phyloP scores from a whole-genome alignment of 176 grass and related monocot species.

The Aechmea fasciata region DNA sequence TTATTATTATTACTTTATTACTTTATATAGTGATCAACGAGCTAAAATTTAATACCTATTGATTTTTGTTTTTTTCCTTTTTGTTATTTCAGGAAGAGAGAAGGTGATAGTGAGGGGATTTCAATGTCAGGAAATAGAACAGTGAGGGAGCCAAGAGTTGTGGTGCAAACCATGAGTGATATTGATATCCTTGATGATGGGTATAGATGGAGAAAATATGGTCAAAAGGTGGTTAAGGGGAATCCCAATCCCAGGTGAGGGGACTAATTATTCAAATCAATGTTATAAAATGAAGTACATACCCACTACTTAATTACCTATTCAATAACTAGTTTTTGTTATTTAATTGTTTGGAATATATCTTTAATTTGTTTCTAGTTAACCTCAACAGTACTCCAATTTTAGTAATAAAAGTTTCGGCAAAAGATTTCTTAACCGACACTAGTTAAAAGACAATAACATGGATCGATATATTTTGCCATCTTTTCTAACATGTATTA shows the following conservation, averaged over 20 bases:
- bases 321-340: too few species aligned
- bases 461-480: too few species aligned
- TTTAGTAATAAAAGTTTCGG: too few species aligned
- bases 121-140: slow-evolving; percentile 17
- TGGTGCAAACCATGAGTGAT: slow-evolving; percentile 34
- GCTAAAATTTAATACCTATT: too few species aligned
- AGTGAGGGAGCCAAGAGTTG: slow-evolving; percentile 32
- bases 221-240: slow-evolving; percentile 38
- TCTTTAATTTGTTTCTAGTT: too few species aligned
- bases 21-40: too few species aligned
- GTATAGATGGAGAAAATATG: slow-evolving; percentile 34
- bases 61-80: not conserved
- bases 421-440: too few species aligned
- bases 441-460: too few species aligned
- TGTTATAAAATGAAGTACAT: not conserved
- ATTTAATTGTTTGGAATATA: too few species aligned
- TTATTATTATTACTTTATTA: not conserved
- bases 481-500: too few species aligned
- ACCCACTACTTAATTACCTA: too few species aligned
- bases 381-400: too few species aligned
- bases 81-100: slow-evolving; percentile 24
- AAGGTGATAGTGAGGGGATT: slow-evolving; percentile 28
- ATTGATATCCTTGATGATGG: slow-evolving; percentile 41
- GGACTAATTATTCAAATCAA: not conserved
- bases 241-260: slow-evolving; percentile 33